phyloP scores from a whole-genome alignment of 1,284 basidiomycete genomes.

The Cystobasidium sp. region DNA sequence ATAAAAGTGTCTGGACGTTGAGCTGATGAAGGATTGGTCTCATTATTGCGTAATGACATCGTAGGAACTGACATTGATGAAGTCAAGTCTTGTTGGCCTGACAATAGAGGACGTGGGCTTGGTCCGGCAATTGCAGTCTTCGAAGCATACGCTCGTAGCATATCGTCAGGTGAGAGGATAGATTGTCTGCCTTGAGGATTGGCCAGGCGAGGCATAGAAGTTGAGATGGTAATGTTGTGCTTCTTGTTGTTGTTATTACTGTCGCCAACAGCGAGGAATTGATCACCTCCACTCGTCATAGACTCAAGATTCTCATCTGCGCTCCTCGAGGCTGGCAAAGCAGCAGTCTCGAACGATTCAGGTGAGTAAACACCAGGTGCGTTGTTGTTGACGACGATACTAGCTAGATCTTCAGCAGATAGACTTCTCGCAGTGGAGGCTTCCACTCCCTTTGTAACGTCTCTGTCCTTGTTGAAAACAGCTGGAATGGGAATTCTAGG shows the following conservation, averaged over 20 bases:
- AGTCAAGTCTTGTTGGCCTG: neutral
- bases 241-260: neutral
- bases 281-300: neutral
- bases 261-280: neutral
- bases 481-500: conserved; percentile 20
- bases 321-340: conserved; percentile 14
- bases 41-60: neutral
- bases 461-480: conserved; percentile 11
- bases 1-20: conserved; percentile 19
- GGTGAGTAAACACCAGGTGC: conserved; percentile 1
- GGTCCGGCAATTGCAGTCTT: conserved; percentile 21
- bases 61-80: conserved; percentile 25
- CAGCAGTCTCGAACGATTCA: conserved; percentile 16
- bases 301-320: conserved; percentile 9
- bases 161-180: conserved; percentile 40
- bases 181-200: conserved; percentile 30
- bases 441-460: conserved; percentile 30
- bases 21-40: neutral
- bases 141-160: conserved; percentile 34
- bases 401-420: conserved; percentile 26
- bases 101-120: conserved; percentile 14
- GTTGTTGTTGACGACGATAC: neutral
- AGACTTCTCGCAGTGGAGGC: conserved; percentile 12
- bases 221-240: conserved; percentile 42
- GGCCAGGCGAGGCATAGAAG: conserved; percentile 31